Base-by-base conservation (phyloP, 768 basidiomycete species). In the Rhodosporidiobolus sp. region DNA sequence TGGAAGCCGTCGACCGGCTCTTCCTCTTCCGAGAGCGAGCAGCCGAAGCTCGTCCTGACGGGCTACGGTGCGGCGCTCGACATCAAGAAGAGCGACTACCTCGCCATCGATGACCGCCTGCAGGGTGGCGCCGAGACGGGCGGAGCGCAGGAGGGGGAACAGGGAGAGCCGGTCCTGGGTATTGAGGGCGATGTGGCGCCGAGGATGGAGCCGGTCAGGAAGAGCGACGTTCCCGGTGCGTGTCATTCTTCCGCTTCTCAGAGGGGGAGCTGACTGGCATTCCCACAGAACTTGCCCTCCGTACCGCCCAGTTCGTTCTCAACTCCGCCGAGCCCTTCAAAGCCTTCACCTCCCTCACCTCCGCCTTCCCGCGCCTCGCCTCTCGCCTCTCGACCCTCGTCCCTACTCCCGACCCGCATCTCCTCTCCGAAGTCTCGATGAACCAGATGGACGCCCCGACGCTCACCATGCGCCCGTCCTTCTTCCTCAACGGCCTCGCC, bases 71-170 rank as follows among this genome's bases (percentile, higher is more conserved):
- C 94, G 12, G 85, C 90, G 30, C 83, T 99, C 64, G 92, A 95
- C 76, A 81, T 99, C 77, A 99, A 99, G 84, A 96, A 94, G 83
- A 96, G 87, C 85, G 96, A 99, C 77, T 99, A 98, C 79, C 86
- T 97, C 20, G 93, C 89, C 8, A 83, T 97, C 14, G 96, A 99
- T 79, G 96, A 99, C 80, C 84, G 96, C 56, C 80, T 85, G 10
- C 46, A 50, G 32, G 43, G 14, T 5, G 26, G 1, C 30, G n/a
- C n/a, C n/a, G 20, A 28, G 30, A 19, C 16, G 3, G 48, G 20
- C 8, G 28, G 20, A 16, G 50, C 38, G 4, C 65, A 46, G 45
- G 38, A 38, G 5, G 53, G 35, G 26, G 49, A 56, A 16, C 30
- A 49, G 26, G 20, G 50, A 43, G 63, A 50, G 9, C 34, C 12